phyloP scores from a whole-genome alignment of 2,329 filamentous ascomycete genomes.

The Epichloe bromicola region DNA sequence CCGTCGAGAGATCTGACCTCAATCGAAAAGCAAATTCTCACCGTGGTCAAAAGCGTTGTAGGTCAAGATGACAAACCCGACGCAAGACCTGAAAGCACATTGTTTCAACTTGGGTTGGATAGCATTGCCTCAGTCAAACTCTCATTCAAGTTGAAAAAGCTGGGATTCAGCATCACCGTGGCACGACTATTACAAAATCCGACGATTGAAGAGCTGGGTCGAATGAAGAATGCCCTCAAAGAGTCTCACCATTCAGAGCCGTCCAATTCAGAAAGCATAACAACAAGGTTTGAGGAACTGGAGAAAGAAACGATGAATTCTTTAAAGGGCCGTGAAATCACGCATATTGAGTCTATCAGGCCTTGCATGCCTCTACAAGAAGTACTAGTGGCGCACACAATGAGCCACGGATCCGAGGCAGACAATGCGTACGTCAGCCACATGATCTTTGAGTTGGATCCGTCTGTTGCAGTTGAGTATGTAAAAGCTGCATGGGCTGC shows the following conservation, averaged over 20 bases:
- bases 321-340: neutral
- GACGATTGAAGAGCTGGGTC: slow-evolving; percentile 19
- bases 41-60: neutral
- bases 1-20: neutral
- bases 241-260: neutral
- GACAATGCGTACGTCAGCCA: slow-evolving; percentile 22
- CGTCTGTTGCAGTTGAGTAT: slow-evolving; percentile 7
- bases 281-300: neutral
- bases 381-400: slow-evolving; percentile 19
- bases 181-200: slow-evolving; percentile 22
- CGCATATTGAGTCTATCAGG: slow-evolving; percentile 4
- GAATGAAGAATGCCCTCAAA: neutral
- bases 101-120: slow-evolving; percentile 25
- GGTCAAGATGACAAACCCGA: neutral
- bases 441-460: slow-evolving; percentile 15
- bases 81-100: neutral
- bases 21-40: neutral
- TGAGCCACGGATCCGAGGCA: slow-evolving; percentile 13
- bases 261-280: neutral
- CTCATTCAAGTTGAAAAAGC: slow-evolving; percentile 19
- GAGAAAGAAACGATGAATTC: neutral
- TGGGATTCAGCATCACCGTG: slow-evolving; percentile 20
- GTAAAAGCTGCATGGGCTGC: slow-evolving; percentile 15
- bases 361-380: slow-evolving; percentile 11
- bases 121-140: slow-evolving; percentile 23